These are phyloP conservation scores for Erodium texanum DNA, from an alignment of 441 rosid species.

Conservation along the genomic window DNA sequence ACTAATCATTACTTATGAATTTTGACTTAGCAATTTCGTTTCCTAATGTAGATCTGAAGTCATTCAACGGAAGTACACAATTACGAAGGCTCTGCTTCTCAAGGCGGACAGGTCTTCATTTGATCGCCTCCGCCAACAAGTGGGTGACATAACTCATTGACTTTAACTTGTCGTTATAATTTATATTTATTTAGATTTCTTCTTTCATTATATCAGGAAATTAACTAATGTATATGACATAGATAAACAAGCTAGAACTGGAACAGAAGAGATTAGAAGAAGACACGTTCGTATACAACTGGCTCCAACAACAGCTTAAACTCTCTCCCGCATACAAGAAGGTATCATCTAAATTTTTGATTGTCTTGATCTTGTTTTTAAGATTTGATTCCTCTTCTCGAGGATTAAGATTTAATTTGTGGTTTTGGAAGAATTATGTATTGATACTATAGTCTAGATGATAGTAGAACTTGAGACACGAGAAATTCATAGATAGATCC, in stretches of 20 bases:
- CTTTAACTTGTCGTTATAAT: no score
- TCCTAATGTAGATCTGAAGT: slow-evolving; percentile 45
- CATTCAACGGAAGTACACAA: slow-evolving; percentile 61
- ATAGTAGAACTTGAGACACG: neutral
- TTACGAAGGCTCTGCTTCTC: slow-evolving; percentile 64
- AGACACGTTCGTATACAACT: slow-evolving; percentile 75
- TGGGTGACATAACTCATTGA: slow-evolving; percentile 14
- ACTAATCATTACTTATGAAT: neutral
- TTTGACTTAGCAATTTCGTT: neutral
- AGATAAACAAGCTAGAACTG: slow-evolving; percentile 71
- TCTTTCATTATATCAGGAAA: no score
- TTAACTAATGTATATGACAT: slow-evolving; percentile 15
- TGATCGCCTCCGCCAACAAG: slow-evolving; percentile 79
- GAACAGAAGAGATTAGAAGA: slow-evolving; percentile 81
- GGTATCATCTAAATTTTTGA: slow-evolving; percentile 27
- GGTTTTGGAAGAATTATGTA: neutral
- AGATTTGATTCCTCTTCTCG: neutral
- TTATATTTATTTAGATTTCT: no score
- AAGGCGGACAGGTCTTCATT: slow-evolving; percentile 79
- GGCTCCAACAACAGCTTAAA: slow-evolving; percentile 84
- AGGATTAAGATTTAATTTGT: neutral
- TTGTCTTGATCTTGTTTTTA: neutral
- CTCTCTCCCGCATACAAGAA: slow-evolving; percentile 81
- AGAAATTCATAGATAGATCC: neutral
- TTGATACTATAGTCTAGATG: no score